phyloP scores from a whole-genome alignment of 257 asterid genomes.

The Nicotiana attenuata region DNA sequence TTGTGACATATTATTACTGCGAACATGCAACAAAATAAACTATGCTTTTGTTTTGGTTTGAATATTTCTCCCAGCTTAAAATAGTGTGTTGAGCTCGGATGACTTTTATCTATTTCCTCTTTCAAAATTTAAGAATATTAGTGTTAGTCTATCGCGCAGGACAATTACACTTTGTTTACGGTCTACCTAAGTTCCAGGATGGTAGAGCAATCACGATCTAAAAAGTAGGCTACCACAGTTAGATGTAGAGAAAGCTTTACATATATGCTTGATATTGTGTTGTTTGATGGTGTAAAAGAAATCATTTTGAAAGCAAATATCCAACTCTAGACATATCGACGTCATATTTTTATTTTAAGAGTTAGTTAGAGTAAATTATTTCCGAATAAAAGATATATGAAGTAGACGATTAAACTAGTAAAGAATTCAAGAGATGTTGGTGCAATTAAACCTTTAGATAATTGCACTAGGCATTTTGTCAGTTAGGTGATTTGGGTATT shows the following conservation, averaged over 20 bases:
- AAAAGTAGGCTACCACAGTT: not conserved
- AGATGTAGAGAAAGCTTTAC: not conserved
- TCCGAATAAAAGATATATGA: not conserved
- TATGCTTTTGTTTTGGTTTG: not conserved
- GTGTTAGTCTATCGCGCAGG: not conserved
- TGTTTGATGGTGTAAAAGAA: not conserved
- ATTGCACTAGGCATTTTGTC: not conserved
- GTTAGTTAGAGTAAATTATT: not conserved
- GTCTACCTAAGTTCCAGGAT: conserved; percentile 15
- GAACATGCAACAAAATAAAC: not conserved
- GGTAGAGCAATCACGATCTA: conserved; percentile 31
- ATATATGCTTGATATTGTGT: not conserved
- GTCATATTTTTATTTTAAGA: not conserved
- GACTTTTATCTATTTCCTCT: not conserved
- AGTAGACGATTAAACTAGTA: not conserved
- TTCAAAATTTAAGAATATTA: not conserved
- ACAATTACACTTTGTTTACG: not conserved
- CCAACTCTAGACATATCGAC: not conserved
- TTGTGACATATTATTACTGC: not conserved
- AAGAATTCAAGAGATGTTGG: not conserved
- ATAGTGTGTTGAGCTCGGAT: not conserved
- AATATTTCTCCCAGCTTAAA: not conserved
- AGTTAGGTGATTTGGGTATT: not conserved
- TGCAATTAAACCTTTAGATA: not conserved
- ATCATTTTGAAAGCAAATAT: not conserved